Evolutionary conservation across 163 green algal species (phyloP).

Genomic region (Prototheca wickerhamii): DNA sequence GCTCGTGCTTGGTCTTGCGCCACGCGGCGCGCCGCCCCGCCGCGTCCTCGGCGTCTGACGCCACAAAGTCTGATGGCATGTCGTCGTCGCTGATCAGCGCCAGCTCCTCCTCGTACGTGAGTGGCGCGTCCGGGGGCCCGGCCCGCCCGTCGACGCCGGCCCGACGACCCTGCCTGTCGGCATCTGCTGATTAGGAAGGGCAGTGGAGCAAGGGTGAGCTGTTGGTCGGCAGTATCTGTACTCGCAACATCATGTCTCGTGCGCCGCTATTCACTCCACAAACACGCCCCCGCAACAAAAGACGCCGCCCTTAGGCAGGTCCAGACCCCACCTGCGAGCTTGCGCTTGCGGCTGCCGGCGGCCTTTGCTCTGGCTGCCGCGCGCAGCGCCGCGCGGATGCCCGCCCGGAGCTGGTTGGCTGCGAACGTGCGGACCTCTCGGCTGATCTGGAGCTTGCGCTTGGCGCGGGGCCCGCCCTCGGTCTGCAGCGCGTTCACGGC

Average conservation of each 20-base stretch:
- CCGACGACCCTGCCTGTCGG: neutral
- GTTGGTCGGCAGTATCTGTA: too few relatives aligned
- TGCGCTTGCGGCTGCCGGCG: neutral
- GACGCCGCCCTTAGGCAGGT: too few relatives aligned
- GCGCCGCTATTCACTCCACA: too few relatives aligned
- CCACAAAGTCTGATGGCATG: conserved; percentile 23
- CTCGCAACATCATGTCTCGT: too few relatives aligned
- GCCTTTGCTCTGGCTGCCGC: neutral
- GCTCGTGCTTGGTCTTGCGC: conserved; percentile 11
- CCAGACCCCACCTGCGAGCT: neutral
- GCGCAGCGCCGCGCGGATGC: neutral
- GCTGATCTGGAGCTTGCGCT: neutral
- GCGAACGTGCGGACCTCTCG: neutral
- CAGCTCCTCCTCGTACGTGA: conserved; percentile 2
- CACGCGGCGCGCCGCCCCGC: conserved; percentile 6
- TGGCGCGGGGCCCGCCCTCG: neutral
- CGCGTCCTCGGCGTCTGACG: conserved; percentile 1
- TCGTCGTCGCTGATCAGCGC: conserved; percentile 20
- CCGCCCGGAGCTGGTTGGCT: neutral
- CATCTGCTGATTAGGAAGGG: neutral
- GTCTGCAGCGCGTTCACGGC: neutral
- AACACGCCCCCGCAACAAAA: too few relatives aligned
- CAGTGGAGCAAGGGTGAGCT: too few relatives aligned
- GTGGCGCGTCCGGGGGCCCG: neutral
- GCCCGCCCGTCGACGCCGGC: neutral